These are phyloP conservation scores for Calonectria pseudoturangicola DNA, from an alignment of 2,329 filamentous ascomycete genomes.

Conservation along the genomic window DNA sequence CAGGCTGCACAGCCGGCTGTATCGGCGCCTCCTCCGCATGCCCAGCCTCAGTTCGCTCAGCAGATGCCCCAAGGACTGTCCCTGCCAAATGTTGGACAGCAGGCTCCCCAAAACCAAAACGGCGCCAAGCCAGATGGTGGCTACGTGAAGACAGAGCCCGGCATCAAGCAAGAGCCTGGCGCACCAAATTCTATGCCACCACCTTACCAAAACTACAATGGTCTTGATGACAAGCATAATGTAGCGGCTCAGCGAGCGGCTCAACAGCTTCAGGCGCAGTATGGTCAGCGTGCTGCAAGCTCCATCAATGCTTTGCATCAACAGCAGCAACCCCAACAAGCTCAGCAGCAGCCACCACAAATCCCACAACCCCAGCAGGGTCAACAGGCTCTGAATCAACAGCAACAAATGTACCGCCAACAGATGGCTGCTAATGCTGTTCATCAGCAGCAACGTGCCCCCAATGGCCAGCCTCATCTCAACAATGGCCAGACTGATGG, in stretches of 20 bases:
- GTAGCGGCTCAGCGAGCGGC: conserved; percentile 73
- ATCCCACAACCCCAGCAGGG: conserved; percentile 57
- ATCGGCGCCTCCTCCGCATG: conserved; percentile 52
- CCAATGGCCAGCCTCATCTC: conserved; percentile 54
- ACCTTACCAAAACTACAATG: conserved; percentile 59
- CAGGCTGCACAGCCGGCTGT: conserved; percentile 57
- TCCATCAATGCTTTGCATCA: conserved; percentile 79
- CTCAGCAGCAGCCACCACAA: conserved; percentile 57
- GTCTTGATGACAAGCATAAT: conserved; percentile 59
- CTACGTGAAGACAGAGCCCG: conserved; percentile 69
- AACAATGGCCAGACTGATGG: conserved; percentile 83
- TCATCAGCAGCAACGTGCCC: conserved; percentile 60
- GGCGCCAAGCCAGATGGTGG: conserved; percentile 66
- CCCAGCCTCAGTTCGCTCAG: conserved; percentile 58
- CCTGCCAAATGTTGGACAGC: conserved; percentile 56
- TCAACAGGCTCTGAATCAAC: conserved; percentile 52
- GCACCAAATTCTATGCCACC: conserved; percentile 56
- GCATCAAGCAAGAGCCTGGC: conserved; percentile 67
- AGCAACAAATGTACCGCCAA: conserved; percentile 59
- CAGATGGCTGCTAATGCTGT: conserved; percentile 50
- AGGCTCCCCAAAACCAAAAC: conserved; percentile 56
- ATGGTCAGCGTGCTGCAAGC: conserved; percentile 77
- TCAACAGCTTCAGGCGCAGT: conserved; percentile 74
- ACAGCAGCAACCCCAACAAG: conserved; percentile 56
- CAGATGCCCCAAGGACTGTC: conserved; percentile 55